Base-by-base conservation (phyloP, 345 rosid species). In the Lenwebbia sp. region DNA sequence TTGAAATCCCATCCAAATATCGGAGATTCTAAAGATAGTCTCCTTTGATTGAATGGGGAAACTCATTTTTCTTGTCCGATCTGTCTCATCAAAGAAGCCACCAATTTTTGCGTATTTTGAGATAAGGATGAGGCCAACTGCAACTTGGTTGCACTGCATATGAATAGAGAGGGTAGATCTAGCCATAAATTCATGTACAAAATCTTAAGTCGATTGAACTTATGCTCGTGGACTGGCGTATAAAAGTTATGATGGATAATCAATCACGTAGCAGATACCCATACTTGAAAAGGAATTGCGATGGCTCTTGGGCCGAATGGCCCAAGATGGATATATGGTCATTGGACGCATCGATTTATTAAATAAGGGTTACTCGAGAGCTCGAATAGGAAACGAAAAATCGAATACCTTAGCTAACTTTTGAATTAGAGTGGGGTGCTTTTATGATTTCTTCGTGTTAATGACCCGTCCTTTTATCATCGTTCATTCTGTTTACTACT, bases 171-270 rank as follows among this genome's bases (percentile, higher is more conserved):
- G 75, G 41, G 13, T 19, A 65, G 78, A 33, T 65, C 44, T 8
- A 65, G 6, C 44, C 78, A 33, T 33, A 21, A 65, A 15, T 4
- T 19, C 13, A 19, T 9, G 25, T 65, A 17, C 37, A 19, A 33
- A 8, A 1, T 17, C 5, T 33, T 4, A 5, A 65, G 44, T 19
- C 0, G 25, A 33, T 4, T 0, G 44, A 33, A 19, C 22, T 11
- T 21, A 0, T 0, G 10, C 3, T 17, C 2, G 13, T 8, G n/a
- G n/a, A n/a, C n/a, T n/a, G 22, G 44, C 3, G 21, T 33, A 33
- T 17, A 40, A 65, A 33, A 3, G 0, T 33, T 0, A 37, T 14
- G 23, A 3, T 9, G 1, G 0, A 8, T 33, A 2, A 9, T 33
- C 2, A 21, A 17, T 33, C 25, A 6, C 8, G 12, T 30, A 5